Base-by-base conservation (phyloP, 805 yeast genomes). In the Candida montana region DNA sequence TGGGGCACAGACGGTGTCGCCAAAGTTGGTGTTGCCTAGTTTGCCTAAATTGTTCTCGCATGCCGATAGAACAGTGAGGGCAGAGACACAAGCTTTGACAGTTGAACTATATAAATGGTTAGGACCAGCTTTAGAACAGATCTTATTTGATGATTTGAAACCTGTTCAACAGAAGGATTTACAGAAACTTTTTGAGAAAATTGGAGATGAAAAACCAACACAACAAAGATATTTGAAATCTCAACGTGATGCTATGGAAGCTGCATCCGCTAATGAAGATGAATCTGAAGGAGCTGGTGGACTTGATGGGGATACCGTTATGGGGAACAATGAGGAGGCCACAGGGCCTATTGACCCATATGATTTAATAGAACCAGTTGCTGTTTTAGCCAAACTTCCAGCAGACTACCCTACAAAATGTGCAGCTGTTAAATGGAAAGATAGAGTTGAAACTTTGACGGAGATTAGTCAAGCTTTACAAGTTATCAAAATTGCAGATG, bases 141-240 rank as follows among this genome's bases (percentile, higher is more conserved):
- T 80, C 0, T 63, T 88, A 31, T 75, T 87, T 41, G 75, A 82
- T 3, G 79, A 78, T 21, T 71, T 93, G 63, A 93, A 91, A 58
- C 95, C 96, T 0, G 87, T 89, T 17, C 98, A 91, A 61, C 91
- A 87, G 62, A 84, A 82, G 48, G 98, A 90, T 56, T 70, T 91
- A 44, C 69, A 77, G 7, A 76, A 77, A 28, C 79, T 77, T 20
- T 87, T 91, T 58, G 83, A 72, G 33, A 72, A 69, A 30, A 71
- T 72, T 8, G 62, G 63, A 38, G 65, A 54, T 33, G 63, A 57
- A 15, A 53, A 55, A 2, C 77, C 79, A 2, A 63, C 58, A 3
- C 91, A 83, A 51, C 68, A 68, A 37, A 64, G 91, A 50, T 62
- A 71, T 13, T 68, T 87, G 18, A 69, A 71, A 43, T 61, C 73